phyloP scores from a whole-genome alignment of 2,329 filamentous ascomycete genomes.

The Diaporthe sp. region DNA sequence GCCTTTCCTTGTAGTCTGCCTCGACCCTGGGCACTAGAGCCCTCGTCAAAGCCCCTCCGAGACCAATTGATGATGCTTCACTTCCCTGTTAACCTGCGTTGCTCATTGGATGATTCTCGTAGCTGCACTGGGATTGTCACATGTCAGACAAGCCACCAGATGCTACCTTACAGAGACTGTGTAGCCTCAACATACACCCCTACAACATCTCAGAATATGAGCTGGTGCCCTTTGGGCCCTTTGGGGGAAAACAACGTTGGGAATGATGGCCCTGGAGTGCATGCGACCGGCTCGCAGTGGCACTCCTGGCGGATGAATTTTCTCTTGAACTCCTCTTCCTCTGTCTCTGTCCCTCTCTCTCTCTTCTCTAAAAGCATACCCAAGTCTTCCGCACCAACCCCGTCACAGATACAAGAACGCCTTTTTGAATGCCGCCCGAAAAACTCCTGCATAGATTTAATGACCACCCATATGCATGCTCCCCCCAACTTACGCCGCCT shows the following conservation, averaged over 20 bases:
- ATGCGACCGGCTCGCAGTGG: slow-evolving; percentile 20
- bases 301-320: background rate
- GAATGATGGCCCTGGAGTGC: background rate
- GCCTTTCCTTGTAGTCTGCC: background rate
- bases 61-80: background rate
- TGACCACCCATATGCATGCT: background rate
- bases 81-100: background rate
- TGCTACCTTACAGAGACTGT: no score
- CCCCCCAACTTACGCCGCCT: slow-evolving; percentile 43
- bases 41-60: background rate
- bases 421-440: slow-evolving; percentile 7
- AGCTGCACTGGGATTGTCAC: background rate
- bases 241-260: background rate
- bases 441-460: slow-evolving; percentile 10
- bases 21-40: background rate
- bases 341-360: no score
- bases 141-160: background rate
- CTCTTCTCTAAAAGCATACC: slow-evolving; percentile 1
- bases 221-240: background rate
- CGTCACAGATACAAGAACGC: background rate
- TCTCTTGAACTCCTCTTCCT: background rate
- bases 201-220: background rate
- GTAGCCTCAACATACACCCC: background rate
- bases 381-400: background rate
- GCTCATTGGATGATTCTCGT: no score